A percentile compares a stretch with the other conserved stretches of the same genome.
These are phyloP conservation scores for Phlebopus sp. DNA, from an alignment of 1,284 basidiomycete genomes.

Conservation along the genomic window DNA sequence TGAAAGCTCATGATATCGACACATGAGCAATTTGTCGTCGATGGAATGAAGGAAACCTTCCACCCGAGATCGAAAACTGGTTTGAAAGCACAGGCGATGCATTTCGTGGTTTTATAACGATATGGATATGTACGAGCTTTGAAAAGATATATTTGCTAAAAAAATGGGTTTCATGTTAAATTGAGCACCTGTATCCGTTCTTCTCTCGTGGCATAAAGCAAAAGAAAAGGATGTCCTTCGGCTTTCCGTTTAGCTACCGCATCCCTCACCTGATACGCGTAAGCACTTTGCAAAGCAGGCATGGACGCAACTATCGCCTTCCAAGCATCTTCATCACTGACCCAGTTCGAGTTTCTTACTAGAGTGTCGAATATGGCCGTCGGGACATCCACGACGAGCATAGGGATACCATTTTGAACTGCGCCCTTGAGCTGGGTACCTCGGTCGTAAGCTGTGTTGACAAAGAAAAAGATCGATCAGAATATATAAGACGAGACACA, in stretches of 20 bases:
- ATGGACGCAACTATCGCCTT: constrained; percentile 53
- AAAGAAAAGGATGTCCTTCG: constrained; percentile 60
- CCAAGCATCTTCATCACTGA: constrained; percentile 74
- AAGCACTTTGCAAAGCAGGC: constrained; percentile 52
- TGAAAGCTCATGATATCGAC: too few species aligned
- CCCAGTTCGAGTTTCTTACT: constrained; percentile 56
- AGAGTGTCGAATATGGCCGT: constrained; percentile 59
- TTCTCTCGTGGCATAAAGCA: constrained; percentile 68
- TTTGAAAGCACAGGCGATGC: too few species aligned
- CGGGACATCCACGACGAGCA: constrained; percentile 70
- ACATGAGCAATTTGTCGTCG: too few species aligned
- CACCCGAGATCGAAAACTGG: too few species aligned
- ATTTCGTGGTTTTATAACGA: background rate
- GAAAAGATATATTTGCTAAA: too few species aligned
- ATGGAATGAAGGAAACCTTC: too few species aligned
- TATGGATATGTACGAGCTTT: too few species aligned
- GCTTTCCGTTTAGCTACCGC: constrained; percentile 55
- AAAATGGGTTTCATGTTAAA: constrained; percentile 24
- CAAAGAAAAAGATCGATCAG: background rate
- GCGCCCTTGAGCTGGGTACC: constrained; percentile 52
- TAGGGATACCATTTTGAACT: constrained; percentile 57
- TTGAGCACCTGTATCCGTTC: constrained; percentile 65
- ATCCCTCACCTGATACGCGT: constrained; percentile 66
- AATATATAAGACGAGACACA: constrained; percentile 1
- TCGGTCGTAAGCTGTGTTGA: constrained; percentile 56